Percentiles rank a stretch among this genome's conserved stretches.
These are phyloP conservation scores for Hypoxylon sp. DNA, from an alignment of 2,329 filamentous ascomycete species.

Conservation along the genomic window DNA sequence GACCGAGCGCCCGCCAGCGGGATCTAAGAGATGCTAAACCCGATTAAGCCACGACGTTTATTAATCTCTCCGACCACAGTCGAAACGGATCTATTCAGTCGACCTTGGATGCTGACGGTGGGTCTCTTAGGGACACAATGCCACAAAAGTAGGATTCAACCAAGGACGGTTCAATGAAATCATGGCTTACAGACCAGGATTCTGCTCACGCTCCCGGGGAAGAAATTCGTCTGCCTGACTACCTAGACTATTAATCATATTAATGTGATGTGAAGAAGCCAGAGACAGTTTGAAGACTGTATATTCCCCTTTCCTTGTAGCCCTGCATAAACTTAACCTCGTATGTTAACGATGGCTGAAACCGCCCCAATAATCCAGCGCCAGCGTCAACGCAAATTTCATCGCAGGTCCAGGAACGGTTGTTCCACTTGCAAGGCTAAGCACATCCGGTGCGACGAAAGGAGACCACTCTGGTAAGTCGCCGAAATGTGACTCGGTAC, in stretches of 20 bases:
- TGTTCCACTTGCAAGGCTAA: constrained; percentile 57
- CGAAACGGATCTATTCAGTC: constrained; percentile 23
- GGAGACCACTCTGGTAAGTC: constrained; percentile 62
- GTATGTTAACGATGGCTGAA: constrained; percentile 38
- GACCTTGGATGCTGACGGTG: constrained; percentile 29
- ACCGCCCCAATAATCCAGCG: constrained; percentile 46
- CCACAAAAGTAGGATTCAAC: constrained; percentile 37
- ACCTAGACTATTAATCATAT: constrained; percentile 34
- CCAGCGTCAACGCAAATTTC: constrained; percentile 55
- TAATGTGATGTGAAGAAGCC: constrained; percentile 24
- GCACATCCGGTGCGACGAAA: constrained; percentile 64
- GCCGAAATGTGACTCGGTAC: constrained; percentile 23
- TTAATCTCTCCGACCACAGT: constrained; percentile 29
- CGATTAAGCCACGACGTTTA: constrained; percentile 12
- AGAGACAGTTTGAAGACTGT: constrained; percentile 8
- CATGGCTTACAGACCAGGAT: constrained; percentile 22
- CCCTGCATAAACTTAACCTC: constrained; percentile 12
- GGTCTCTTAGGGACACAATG: constrained; percentile 31
- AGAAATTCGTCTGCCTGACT: constrained; percentile 43
- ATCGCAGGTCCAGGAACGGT: constrained; percentile 54
- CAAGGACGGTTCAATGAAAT: constrained; percentile 40
- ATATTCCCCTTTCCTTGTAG: constrained; percentile 24
- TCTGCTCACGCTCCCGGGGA: constrained; percentile 10
- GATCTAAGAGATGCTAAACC: constrained; percentile 28
- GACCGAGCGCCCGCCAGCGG: constrained; percentile 20